phyloP scores from a whole-genome alignment of 2,329 filamentous ascomycete genomes.

The Diaporthe vaccinii region DNA sequence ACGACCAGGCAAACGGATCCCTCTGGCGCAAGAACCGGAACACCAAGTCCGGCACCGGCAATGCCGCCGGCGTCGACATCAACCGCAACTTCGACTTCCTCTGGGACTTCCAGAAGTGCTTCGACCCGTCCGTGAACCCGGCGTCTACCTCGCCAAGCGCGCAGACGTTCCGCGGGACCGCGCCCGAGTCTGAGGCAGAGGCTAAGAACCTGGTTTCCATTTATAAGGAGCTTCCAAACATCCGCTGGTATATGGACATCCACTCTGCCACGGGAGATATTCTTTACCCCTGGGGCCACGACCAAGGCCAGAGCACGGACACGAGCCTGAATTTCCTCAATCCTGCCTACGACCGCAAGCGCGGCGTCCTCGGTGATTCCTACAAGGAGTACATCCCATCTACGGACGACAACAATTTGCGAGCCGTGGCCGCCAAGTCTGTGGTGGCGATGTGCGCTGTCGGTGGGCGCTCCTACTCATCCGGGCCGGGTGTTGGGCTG shows the following conservation, averaged over 20 bases:
- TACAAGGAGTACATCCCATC: slow-evolving; percentile 19
- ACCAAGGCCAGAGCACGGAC: background rate
- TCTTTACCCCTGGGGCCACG: slow-evolving; percentile 1
- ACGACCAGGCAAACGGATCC: background rate
- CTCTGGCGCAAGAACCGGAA: slow-evolving; percentile 15
- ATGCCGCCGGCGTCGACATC: background rate
- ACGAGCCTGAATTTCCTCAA: slow-evolving; percentile 11
- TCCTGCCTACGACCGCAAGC: background rate
- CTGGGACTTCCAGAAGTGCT: slow-evolving; percentile 5
- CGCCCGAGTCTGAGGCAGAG: slow-evolving; percentile 10
- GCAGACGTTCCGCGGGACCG: slow-evolving; percentile 16
- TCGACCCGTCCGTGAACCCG: background rate
- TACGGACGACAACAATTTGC: background rate
- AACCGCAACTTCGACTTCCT: slow-evolving; percentile 6
- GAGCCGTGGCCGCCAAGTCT: background rate
- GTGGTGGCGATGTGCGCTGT: background rate
- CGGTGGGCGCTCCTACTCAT: background rate
- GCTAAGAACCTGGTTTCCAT: slow-evolving; percentile 9
- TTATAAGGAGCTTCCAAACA: background rate
- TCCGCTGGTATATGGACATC: slow-evolving; percentile 2
- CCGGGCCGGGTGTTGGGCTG: background rate
- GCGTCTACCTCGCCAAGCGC: background rate
- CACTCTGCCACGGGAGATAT: background rate
- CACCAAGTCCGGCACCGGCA: background rate
- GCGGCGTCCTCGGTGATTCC: background rate